Evolutionary conservation across 2,329 filamentous ascomycete genomes (phyloP), one percentile per base, ranked within the genome.

Genomic region (Cordyceps pruinosa): DNA sequence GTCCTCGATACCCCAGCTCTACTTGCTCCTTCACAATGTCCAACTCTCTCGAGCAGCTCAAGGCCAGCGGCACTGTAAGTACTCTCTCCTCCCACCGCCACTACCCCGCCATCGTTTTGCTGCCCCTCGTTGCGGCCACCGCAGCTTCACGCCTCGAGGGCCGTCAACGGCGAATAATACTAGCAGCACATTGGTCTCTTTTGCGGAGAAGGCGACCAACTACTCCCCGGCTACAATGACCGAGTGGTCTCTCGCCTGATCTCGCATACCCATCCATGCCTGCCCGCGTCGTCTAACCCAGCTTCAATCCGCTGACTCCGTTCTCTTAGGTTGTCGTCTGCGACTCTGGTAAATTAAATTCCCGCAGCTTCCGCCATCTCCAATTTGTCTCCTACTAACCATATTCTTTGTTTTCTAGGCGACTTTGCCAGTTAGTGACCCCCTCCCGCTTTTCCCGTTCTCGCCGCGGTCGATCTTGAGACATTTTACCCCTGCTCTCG

Each of bases 1-100:
- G 13, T 57, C 15, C 17, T 52, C 37, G 32, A 25, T 52, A 53
- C 44, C 39, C 15, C 32, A 52, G 57, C n/a, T n/a, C n/a, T n/a
- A 15, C n/a, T 6, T 30, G 5, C 48, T 35, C 35, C 25, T n/a
- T 37, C 59, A 64, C 65, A 75, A 95, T 95, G 90, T 75, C 88
- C 74, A 87, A 78, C 75, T 89, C 90, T 74, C 87, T 96, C 68
- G 91, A 96, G 70, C 90, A 96, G 78, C 83, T 96, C 72, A 96
- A 96, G 82, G 85, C 88, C 78, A 74, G 88, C 72, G 91, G 91
- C 84, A 96, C 91, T 70, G 89, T 92, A 80, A 77, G 88, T 87
- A 58, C 47, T 30, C 37, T 37, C 17, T 48, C 39, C n/a, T n/a
- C 34, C 28, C 15, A 28, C 19, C 39, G n/a, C 21, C 44, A 32